Conservation (phyloP, 1,284 basidiomycete genomes). For the Ceratobasidium sp. region DNA sequence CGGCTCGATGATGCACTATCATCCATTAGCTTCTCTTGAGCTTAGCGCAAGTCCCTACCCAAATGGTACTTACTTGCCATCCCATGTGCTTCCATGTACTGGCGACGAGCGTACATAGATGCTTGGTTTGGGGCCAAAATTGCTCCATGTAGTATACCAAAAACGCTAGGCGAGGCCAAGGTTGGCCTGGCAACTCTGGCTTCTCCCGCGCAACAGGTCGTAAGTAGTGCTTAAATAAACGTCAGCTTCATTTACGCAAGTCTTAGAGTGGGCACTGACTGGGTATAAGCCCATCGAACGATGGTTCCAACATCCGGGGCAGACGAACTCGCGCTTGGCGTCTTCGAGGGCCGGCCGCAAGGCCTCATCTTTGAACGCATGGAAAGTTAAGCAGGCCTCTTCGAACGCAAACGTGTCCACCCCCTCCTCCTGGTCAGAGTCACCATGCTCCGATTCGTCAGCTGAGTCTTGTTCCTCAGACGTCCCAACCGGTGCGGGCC, state of each 20-base stretch:
- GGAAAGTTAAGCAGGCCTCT: constrained; percentile 26
- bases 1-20: constrained; percentile 27
- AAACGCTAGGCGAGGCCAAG: constrained; percentile 13
- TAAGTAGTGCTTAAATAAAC: not conserved
- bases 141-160: constrained; percentile 27
- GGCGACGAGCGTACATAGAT: not conserved
- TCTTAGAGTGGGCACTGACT: not conserved
- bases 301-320: constrained; percentile 10
- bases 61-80: constrained; percentile 15
- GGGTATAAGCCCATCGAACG: not conserved
- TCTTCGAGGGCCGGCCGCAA: not conserved
- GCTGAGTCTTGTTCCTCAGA: too few species aligned
- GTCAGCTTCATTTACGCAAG: not conserved
- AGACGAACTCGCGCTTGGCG: constrained; percentile 14
- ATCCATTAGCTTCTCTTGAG: too few species aligned
- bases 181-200: not conserved
- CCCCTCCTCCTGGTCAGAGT: not conserved
- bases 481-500: too few species aligned
- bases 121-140: constrained; percentile 29
- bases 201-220: not conserved
- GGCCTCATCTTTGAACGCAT: not conserved
- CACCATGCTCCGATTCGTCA: too few species aligned
- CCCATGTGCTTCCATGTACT: not conserved
- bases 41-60: not conserved
- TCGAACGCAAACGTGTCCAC: not conserved